Evolutionary conservation across 2,329 filamentous ascomycete genomes (phyloP).

Genomic region (Claviceps fusiformis): DNA sequence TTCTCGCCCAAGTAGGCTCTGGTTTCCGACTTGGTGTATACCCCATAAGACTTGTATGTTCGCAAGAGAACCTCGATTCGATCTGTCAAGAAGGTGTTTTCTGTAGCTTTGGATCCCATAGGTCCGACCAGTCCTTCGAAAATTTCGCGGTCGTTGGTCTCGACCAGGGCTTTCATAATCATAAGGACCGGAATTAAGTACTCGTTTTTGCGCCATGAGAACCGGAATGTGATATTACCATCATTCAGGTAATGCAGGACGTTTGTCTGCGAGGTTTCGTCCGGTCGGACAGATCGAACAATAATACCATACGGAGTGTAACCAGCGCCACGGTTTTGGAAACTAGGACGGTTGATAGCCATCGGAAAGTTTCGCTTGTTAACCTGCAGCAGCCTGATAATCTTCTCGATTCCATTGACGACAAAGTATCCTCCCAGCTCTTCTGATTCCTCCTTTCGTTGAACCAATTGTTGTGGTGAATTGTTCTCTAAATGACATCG

Average conservation of each 20-base stretch:
- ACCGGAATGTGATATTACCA: conserved; percentile 91
- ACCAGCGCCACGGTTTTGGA: conserved; percentile 69
- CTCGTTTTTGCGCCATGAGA: conserved; percentile 96
- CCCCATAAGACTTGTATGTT: conserved; percentile 81
- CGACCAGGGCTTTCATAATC: conserved; percentile 86
- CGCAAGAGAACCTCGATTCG: conserved; percentile 82
- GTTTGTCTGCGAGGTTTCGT: conserved; percentile 96
- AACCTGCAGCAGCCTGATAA: conserved; percentile 83
- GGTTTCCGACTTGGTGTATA: conserved; percentile 72
- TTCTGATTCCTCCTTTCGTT: conserved; percentile 87
- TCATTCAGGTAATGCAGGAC: conserved; percentile 91
- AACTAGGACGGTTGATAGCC: conserved; percentile 84
- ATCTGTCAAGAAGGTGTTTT: conserved; percentile 89
- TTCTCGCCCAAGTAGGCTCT: conserved; percentile 79
- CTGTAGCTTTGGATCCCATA: conserved; percentile 59
- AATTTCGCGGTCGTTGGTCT: conserved; percentile 93
- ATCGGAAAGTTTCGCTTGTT: conserved; percentile 89
- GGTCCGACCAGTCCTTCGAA: conserved; percentile 84
- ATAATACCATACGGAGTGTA: conserved; percentile 89
- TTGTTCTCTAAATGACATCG: conserved; percentile 81
- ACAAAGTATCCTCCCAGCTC: conserved; percentile 95
- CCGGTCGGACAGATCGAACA: conserved; percentile 83
- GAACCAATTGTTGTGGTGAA: conserved; percentile 68
- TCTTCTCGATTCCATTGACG: conserved; percentile 94
- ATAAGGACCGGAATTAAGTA: conserved; percentile 94